Evolutionary conservation across 768 basidiomycete species (phyloP), one percentile per base, ranked within the genome.

Genomic region (Tulasnella sp.): DNA sequence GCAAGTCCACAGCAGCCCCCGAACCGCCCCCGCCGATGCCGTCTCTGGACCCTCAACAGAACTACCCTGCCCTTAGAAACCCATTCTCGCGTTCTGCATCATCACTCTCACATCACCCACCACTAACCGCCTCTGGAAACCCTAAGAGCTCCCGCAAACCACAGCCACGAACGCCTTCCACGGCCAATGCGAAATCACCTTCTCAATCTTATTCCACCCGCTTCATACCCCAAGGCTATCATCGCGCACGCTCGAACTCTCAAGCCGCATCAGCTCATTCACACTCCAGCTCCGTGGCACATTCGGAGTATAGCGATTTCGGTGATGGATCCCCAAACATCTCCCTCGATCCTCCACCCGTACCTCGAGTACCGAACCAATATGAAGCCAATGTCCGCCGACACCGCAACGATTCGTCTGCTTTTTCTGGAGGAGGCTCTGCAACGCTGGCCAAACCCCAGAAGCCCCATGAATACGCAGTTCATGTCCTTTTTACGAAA

Each of bases 401-500:
- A 41, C 31, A 81, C 2, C 86, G 87, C 85, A 24, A 83, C 87
- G 3, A 91, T 92, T 46, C 81, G 20, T 76, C 81, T 24, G 77
- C 77, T 9, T 75, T 77, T 22, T 89, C 91, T 41, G 90, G 91
- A 69, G 93, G 93, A 18, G 54, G 42, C 34, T 54, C 77, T 31
- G 37, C 64, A 72, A 28, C 60, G 31, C 11, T 64, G 28, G 58
- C 77, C 41, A 50, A 78, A 31, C 77, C 77, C 12, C 77, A 78
- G 20, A 78, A 44, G 41, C 77, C 77, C 40, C 77, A 78, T 0
- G 96, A 97, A 83, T 96, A 93, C 83, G 96, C 96, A 1, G 87
- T 97, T 18, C 94, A 95, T 84, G 94, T 95, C 0, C 90, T 97
- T 8, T 96, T 97, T 85, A 94, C 95, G 60, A 92, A 93, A 3